Evolutionary conservation across 805 yeast genomes (phyloP), one percentile per base, ranked within the genome.

Genomic region (Pichia kluyveri): DNA sequence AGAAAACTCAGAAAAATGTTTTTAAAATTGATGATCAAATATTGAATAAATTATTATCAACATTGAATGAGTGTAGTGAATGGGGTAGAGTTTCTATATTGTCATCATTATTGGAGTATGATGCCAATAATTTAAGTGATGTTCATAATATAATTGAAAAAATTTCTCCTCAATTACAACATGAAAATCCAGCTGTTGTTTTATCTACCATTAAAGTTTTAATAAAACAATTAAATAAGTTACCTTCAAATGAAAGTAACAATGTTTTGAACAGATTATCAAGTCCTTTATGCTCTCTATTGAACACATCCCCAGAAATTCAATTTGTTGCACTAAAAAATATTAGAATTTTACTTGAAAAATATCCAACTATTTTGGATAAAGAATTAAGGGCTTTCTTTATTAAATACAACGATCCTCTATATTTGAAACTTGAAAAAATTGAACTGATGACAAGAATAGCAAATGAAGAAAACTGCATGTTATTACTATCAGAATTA

Each of bases 11-110:
- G 8, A 55, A 57, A 27, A 53, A 59, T 19, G 59, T 62, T 27
- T 60, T 76, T 10, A 61, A 59, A 7, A 62, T 77, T 15, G 68
- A 71, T 52, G 58, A 61, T 41, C 72, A 60, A 46, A 69, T 63
- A 59, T 71, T 81, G 45, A 71, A 76, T 48, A 85, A 82, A 62
- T 75, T 93, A 51, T 70, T 93, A 51, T 71, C 81, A 56, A 95
- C 96, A 14, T 72, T 93, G 54, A 91, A 91, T 65, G 99, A 93
- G 68, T 91, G 98, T 68, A 90, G 98, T 0, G 99, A 93, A 69
- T 93, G 99, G 99, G 99, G 99, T 11, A 77, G 99, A 60, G 85
- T 93, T 54, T 79, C 97, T 1, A 86, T 93, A 41, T 72, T 93
- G 50, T 79, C 86, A 1, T 89, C 96, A 1, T 68, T 93, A 54